These are phyloP conservation scores for Collybia mongolica DNA, from an alignment of 768 basidiomycete species.

Conservation along the genomic window DNA sequence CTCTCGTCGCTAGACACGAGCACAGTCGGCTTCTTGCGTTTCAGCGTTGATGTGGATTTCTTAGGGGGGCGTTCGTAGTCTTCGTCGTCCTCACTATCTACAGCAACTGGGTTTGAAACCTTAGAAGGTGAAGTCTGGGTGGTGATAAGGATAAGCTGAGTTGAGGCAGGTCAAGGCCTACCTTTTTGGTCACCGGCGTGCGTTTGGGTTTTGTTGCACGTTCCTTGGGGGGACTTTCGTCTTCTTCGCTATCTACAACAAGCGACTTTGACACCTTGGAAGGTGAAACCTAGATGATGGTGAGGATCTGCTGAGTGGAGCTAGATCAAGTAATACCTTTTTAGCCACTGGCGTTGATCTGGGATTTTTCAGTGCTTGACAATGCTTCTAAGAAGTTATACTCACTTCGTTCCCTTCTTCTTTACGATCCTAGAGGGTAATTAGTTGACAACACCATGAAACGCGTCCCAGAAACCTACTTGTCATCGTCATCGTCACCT, in stretches of 20 bases:
- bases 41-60: slow-evolving; percentile 13
- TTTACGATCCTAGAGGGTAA: neutral
- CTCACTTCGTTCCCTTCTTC: slow-evolving; percentile 3
- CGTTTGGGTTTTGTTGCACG: neutral
- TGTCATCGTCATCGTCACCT: slow-evolving; percentile 20
- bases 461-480: neutral
- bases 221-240: too few species aligned
- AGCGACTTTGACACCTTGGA: slow-evolving; percentile 3
- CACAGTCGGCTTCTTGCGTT: slow-evolving; percentile 29
- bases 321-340: neutral
- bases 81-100: slow-evolving; percentile 3
- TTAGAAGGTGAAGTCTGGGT: neutral
- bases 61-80: slow-evolving; percentile 1
- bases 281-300: neutral
- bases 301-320: neutral
- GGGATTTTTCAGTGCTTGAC: neutral
- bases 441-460: neutral
- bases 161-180: neutral
- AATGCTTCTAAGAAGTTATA: neutral
- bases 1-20: slow-evolving; percentile 39
- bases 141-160: too few species aligned
- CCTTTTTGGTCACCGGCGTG: neutral
- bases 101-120: neutral
- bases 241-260: slow-evolving; percentile 1
- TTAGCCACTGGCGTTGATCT: neutral